A percentile compares a stretch with the other conserved stretches of the same genome.
Evolutionary conservation across 805 yeast species (phyloP).

Genomic region (Schizosaccharomyces lindneri): DNA sequence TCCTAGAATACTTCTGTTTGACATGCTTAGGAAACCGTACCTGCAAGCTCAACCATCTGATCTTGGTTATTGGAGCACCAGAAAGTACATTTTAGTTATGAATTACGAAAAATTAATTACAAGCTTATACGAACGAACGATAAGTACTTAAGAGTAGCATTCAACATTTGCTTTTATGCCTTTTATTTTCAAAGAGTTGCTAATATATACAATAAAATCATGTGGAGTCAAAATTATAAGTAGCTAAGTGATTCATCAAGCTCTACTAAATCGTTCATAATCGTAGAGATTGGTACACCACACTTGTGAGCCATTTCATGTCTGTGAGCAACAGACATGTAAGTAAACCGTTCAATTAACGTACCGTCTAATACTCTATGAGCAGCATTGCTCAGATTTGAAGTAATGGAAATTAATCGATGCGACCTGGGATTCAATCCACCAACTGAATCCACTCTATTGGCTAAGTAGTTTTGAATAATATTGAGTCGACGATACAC

Average conservation of each 20-base stretch:
- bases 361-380: background rate
- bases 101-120: no score
- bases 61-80: no score
- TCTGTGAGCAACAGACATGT: conserved; percentile 5
- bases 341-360: background rate
- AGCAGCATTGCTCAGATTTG: background rate
- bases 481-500: conserved; percentile 60
- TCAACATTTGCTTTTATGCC: background rate
- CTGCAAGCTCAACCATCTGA: no score
- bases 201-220: background rate
- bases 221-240: conserved; percentile 3
- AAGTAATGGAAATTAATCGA: conserved; percentile 2
- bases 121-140: no score
- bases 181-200: background rate
- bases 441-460: conserved; percentile 43
- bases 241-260: conserved; percentile 7
- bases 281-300: conserved; percentile 6
- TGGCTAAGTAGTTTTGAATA: conserved; percentile 66
- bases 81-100: no score
- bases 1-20: no score
- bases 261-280: conserved; percentile 7
- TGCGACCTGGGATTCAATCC: conserved; percentile 49
- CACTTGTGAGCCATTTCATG: conserved; percentile 6
- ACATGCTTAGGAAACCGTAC: no score
- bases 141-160: no score